Evolutionary conservation across 345 rosid species (phyloP), one percentile per base, ranked within the genome.

Genomic region (Kernera saxatilis): DNA sequence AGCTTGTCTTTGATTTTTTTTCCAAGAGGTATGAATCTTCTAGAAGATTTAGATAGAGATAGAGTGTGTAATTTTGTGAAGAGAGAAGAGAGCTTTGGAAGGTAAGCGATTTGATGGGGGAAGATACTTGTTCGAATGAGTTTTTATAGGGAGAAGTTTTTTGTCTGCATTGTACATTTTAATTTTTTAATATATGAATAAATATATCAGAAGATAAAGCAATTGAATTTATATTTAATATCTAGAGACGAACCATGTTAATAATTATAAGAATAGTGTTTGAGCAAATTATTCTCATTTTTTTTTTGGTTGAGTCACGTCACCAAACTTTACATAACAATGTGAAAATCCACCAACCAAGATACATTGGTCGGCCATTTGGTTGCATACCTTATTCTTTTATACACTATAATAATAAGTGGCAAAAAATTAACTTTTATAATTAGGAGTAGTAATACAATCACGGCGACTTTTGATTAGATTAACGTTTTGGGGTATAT

Each of bases 331-430:
- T 56, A 66, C 54, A 66, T 37, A 57, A 49, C 72, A 66, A 66
- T 73, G 72, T 73, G 77, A 57, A 56, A 74, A 50, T 67, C 22
- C 73, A 74, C 73, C 78, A 67, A 67, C 73, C 69, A 67, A 67
- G 32, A 74, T 23, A 41, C 73, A 74, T 41, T 59, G 43, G 78
- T 67, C 78, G 78, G 78, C 78, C 73, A 74, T 67, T 74, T 67
- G 67, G 73, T 74, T 67, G 30, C 73, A 74, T 32, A 2, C 21
- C 62, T 30, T 50, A 30, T 67, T 67, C 6, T 58, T 67, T 41
- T 74, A 73, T 72, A 30, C 58, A 64, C 32, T 33, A 53, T 5
- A 33, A 45, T 25, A 12, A 8, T 14, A 25, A 54, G 49, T 53
- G 64, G 36, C 13, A 25, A 55, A 15, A 5, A 7, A 8, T 39